A percentile compares a stretch with the other conserved stretches of the same genome.
phyloP scores from a whole-genome alignment of 2,329 filamentous ascomycete genomes.

The Botrytis galanthina region DNA sequence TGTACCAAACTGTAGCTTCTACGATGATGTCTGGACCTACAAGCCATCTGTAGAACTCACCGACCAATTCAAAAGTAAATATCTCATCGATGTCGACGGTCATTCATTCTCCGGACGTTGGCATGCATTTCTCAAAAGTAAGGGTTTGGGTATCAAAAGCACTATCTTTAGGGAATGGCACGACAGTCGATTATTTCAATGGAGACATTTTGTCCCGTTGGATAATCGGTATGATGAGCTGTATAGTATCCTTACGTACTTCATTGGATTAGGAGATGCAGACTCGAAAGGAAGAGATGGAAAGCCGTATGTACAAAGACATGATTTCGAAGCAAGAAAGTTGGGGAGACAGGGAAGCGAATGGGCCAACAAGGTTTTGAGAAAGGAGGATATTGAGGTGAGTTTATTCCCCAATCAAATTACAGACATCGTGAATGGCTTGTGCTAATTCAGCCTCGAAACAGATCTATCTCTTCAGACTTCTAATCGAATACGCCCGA shows the following conservation, averaged over 20 bases:
- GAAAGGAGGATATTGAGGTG: constrained; percentile 70
- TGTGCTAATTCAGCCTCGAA: constrained; percentile 17
- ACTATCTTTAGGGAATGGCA: constrained; percentile 82
- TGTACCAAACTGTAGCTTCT: constrained; percentile 47
- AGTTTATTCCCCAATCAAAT: constrained; percentile 41
- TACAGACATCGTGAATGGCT: not conserved
- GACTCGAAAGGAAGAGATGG: constrained; percentile 49
- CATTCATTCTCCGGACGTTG: constrained; percentile 69
- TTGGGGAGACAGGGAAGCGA: constrained; percentile 65
- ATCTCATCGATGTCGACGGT: constrained; percentile 74
- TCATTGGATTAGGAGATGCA: constrained; percentile 57
- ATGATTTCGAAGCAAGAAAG: constrained; percentile 57
- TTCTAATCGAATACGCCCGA: constrained; percentile 63
- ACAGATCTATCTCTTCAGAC: constrained; percentile 58
- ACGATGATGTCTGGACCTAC: constrained; percentile 46
- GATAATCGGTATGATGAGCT: constrained; percentile 71
- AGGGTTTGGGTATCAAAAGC: constrained; percentile 71
- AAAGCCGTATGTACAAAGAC: constrained; percentile 42
- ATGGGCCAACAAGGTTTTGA: constrained; percentile 69
- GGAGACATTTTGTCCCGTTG: constrained; percentile 81
- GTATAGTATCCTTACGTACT: constrained; percentile 72
- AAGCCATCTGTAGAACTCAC: constrained; percentile 55
- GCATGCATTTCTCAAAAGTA: constrained; percentile 66
- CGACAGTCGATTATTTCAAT: constrained; percentile 68
- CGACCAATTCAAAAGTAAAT: constrained; percentile 62